Conservation (phyloP, 495 filamentous ascomycete genomes). For the Xylaria acuta region DNA sequence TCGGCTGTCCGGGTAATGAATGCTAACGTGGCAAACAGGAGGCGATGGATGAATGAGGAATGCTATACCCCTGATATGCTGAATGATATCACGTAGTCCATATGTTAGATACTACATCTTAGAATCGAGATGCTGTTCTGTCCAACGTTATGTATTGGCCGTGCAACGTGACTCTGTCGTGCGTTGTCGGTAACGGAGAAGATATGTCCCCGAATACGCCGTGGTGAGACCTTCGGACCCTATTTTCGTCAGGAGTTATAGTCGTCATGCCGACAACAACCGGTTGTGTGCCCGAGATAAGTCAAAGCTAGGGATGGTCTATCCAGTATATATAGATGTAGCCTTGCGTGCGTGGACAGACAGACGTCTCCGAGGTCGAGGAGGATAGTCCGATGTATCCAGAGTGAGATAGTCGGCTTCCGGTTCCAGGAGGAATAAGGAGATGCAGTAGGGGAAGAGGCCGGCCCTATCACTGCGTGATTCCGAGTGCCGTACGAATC, state of each 20-base stretch:
- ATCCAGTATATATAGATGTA: no score
- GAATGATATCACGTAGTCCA: slow-evolving; percentile 15
- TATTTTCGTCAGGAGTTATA: background rate
- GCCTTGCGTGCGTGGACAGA: background rate
- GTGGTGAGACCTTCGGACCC: background rate
- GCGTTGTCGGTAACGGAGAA: background rate
- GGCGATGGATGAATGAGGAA: slow-evolving; percentile 8
- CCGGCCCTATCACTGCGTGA: background rate
- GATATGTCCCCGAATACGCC: background rate
- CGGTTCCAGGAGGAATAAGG: no score
- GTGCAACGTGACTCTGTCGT: background rate
- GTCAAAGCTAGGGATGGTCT: background rate
- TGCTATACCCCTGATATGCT: slow-evolving; percentile 28
- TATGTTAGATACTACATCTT: slow-evolving; percentile 17
- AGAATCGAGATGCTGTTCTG: slow-evolving; percentile 7
- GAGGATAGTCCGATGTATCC: no score
- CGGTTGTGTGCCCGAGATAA: background rate
- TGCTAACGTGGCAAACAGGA: slow-evolving; percentile 24
- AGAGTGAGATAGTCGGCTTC: no score
- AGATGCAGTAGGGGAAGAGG: no score
- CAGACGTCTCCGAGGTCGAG: background rate
- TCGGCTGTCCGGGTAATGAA: slow-evolving; percentile 55
- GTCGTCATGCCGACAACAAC: background rate
- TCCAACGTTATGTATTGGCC: background rate
- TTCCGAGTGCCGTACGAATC: no score